Evolutionary conservation across 2,329 filamentous ascomycete genomes (phyloP).

Genomic region (Aureobasidium sp.): DNA sequence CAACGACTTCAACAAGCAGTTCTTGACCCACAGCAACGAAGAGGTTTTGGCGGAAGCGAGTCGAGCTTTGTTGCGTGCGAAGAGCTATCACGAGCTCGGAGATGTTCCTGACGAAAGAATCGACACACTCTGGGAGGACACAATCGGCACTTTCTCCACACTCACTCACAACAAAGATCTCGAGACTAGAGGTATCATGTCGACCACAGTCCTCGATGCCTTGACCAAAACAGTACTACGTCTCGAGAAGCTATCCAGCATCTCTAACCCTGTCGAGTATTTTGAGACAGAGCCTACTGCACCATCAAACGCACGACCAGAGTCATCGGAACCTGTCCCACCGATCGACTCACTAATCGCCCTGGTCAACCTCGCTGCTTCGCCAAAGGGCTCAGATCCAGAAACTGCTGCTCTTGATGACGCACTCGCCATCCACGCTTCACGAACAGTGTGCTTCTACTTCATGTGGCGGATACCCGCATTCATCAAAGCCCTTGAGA

Average conservation of each 20-base stretch:
- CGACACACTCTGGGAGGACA: conserved; percentile 77
- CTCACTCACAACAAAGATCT: conserved; percentile 63
- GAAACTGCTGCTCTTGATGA: conserved; percentile 73
- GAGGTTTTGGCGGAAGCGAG: conserved; percentile 78
- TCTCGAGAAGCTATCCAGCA: conserved; percentile 70
- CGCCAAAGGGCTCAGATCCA: conserved; percentile 40
- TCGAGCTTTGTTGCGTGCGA: conserved; percentile 73
- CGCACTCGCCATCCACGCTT: conserved; percentile 66
- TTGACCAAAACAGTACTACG: conserved; percentile 69
- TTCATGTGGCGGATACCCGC: conserved; percentile 84
- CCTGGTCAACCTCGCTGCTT: conserved; percentile 66
- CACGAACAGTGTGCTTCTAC: conserved; percentile 75
- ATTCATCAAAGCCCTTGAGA: conserved; percentile 39
- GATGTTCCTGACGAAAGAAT: conserved; percentile 78
- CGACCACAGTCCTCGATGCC: conserved; percentile 57
- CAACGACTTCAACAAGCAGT: conserved; percentile 89
- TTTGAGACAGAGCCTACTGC: conserved; percentile 52
- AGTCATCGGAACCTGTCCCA: conserved; percentile 18
- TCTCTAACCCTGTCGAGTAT: conserved; percentile 68
- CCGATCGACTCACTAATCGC: conserved; percentile 64
- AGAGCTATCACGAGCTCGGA: conserved; percentile 78
- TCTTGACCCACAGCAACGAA: conserved; percentile 83
- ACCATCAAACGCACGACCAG: conserved; percentile 29
- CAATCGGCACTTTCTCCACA: conserved; percentile 63
- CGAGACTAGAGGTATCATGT: conserved; percentile 62